phyloP scores from a whole-genome alignment of 1,284 basidiomycete species.

The Volvariella surrecta region DNA sequence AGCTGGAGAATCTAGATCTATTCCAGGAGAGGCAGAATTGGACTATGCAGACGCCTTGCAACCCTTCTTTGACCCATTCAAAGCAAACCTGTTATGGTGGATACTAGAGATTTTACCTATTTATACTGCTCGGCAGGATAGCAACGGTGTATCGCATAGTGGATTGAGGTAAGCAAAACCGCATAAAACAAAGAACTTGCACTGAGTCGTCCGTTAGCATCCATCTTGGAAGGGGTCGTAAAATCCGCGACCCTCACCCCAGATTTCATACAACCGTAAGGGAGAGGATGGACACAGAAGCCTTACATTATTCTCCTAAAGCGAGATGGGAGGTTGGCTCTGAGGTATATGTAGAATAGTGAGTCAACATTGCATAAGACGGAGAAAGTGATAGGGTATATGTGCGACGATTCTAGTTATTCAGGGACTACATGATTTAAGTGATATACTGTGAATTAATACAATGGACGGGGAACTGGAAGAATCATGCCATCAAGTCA shows the following conservation, averaged over 20 bases:
- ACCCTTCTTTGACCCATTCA: slow-evolving; percentile 32
- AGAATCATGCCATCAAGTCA: no score
- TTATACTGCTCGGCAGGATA: slow-evolving; percentile 31
- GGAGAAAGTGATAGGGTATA: no score
- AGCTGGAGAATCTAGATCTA: slow-evolving; percentile 9
- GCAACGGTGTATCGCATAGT: slow-evolving; percentile 29
- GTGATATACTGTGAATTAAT: no score
- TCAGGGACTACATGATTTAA: background rate
- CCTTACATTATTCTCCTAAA: slow-evolving; percentile 39
- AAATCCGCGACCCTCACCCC: slow-evolving; percentile 30
- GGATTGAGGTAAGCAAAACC: slow-evolving; percentile 22
- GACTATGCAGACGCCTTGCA: slow-evolving; percentile 26
- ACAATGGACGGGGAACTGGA: no score
- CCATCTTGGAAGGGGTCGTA: slow-evolving; percentile 27
- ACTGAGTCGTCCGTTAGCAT: background rate
- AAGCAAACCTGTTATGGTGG: slow-evolving; percentile 33
- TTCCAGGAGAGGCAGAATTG: slow-evolving; percentile 11
- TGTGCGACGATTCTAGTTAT: background rate
- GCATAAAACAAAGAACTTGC: background rate
- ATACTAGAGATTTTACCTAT: slow-evolving; percentile 37
- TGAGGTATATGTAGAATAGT: slow-evolving; percentile 32
- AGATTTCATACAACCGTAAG: slow-evolving; percentile 46
- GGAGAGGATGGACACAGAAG: slow-evolving; percentile 34
- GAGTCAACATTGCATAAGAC: no score
- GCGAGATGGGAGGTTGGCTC: slow-evolving; percentile 37